A percentile compares a stretch with the other conserved stretches of the same genome.
These are phyloP conservation scores for Fonsecaea monophora DNA, from an alignment of 2,329 filamentous ascomycete species.

Conservation along the genomic window DNA sequence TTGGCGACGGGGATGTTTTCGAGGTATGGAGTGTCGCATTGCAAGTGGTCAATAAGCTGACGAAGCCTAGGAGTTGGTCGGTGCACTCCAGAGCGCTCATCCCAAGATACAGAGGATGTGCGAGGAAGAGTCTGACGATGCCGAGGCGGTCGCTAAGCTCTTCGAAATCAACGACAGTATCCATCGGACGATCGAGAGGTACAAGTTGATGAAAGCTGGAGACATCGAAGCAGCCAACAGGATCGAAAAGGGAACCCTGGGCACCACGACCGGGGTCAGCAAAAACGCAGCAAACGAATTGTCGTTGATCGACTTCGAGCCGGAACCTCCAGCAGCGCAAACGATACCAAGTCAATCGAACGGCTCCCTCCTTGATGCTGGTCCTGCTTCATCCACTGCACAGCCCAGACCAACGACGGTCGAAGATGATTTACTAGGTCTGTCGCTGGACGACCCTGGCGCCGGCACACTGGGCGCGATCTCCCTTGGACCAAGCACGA, in stretches of 20 bases:
- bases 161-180: constrained; percentile 99
- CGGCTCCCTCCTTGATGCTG: constrained; percentile 47
- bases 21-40: constrained; percentile 57
- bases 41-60: constrained; percentile 24
- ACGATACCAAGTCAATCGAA: constrained; percentile 46
- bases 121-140: constrained; percentile 96
- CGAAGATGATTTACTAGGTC: constrained; percentile 87
- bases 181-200: constrained; percentile 92
- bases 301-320: constrained; percentile 88
- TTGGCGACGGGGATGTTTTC: constrained; percentile 73
- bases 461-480: constrained; percentile 82
- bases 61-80: constrained; percentile 74
- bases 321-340: constrained; percentile 54
- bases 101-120: constrained; percentile 99
- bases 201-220: constrained; percentile 94
- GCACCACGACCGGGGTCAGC: constrained; percentile 68
- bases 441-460: constrained; percentile 76
- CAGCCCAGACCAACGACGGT: constrained; percentile 68
- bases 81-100: constrained; percentile 87
- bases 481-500: constrained; percentile 76
- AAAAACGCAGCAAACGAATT: constrained; percentile 77
- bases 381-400: constrained; percentile 49
- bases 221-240: constrained; percentile 82
- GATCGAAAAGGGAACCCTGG: constrained; percentile 80
- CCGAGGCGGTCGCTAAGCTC: constrained; percentile 92